A percentile compares a stretch with the other conserved stretches of the same genome.
Evolutionary conservation across 1,139 yeast genomes (phyloP).

Genomic region (Yamadazyma atmosphaerica): DNA sequence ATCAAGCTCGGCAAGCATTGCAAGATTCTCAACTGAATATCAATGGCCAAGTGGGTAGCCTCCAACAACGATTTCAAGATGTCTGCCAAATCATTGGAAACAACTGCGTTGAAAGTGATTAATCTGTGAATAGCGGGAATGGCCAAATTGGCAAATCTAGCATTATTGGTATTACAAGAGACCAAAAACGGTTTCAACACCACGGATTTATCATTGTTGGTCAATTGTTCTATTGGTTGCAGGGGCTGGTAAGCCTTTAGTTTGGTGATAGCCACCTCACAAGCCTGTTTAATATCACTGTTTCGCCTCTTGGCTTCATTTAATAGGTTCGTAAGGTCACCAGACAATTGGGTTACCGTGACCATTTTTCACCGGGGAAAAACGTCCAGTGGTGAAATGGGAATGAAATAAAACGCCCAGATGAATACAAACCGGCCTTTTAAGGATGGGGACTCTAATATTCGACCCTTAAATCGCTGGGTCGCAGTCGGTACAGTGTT

Average conservation of each 20-base stretch:
- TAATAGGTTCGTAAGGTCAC: constrained; percentile 60
- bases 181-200: constrained; percentile 69
- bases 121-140: constrained; percentile 67
- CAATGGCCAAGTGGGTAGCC: constrained; percentile 74
- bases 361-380: constrained; percentile 24
- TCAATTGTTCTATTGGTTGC: constrained; percentile 19
- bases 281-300: constrained; percentile 62
- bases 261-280: constrained; percentile 59
- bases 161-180: constrained; percentile 74
- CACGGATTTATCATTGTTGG: constrained; percentile 43
- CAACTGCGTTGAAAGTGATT: constrained; percentile 49
- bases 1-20: constrained; percentile 79
- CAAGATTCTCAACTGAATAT: constrained; percentile 82
- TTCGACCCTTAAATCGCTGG: too few relatives aligned
- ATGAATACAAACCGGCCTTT: too few relatives aligned
- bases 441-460: too few relatives aligned
- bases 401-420: too few relatives aligned
- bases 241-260: constrained; percentile 33
- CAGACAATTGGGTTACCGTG: constrained; percentile 43
- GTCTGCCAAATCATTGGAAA: constrained; percentile 49
- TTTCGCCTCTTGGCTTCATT: constrained; percentile 73
- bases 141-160: constrained; percentile 70
- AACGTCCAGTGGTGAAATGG: neutral
- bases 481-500: too few relatives aligned
- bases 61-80: constrained; percentile 69